phyloP scores from a whole-genome alignment of 805 yeast genomes.

The Wickerhamiella spandovensis region DNA sequence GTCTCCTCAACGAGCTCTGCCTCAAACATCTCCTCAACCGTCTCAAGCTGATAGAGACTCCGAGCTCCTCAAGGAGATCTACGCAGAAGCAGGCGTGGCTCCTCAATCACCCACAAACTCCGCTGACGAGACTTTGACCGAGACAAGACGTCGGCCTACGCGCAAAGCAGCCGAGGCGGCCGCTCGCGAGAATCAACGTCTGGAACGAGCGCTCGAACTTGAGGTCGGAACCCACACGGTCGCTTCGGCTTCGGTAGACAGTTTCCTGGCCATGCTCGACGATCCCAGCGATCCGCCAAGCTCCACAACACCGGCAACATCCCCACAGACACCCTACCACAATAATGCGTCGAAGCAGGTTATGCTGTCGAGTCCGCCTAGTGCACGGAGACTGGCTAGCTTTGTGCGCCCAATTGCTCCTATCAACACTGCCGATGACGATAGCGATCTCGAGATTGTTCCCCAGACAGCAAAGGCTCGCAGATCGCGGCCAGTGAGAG shows the following conservation, averaged over 20 bases:
- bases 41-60: background rate
- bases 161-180: conserved; percentile 3
- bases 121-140: background rate
- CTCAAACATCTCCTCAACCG: too few relatives aligned
- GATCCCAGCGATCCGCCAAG: background rate
- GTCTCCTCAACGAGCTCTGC: background rate
- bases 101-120: background rate
- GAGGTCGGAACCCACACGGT: conserved; percentile 10
- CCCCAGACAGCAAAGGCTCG: conserved; percentile 12
- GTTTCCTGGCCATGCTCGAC: conserved; percentile 10
- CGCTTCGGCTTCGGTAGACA: conserved; percentile 5
- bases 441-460: conserved; percentile 16
- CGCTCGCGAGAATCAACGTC: conserved; percentile 8
- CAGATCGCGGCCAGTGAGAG: conserved; percentile 10
- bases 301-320: background rate
- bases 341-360: background rate
- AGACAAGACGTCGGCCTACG: background rate
- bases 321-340: conserved; percentile 1
- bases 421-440: conserved; percentile 1
- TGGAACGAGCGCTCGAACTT: conserved; percentile 8
- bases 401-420: conserved; percentile 1
- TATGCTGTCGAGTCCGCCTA: conserved; percentile 13
- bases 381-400: conserved; percentile 9
- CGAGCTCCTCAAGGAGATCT: background rate
- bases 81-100: background rate